Evolutionary conservation across 495 filamentous ascomycete species (phyloP).

Genomic region (Penicillium bialowiezense): DNA sequence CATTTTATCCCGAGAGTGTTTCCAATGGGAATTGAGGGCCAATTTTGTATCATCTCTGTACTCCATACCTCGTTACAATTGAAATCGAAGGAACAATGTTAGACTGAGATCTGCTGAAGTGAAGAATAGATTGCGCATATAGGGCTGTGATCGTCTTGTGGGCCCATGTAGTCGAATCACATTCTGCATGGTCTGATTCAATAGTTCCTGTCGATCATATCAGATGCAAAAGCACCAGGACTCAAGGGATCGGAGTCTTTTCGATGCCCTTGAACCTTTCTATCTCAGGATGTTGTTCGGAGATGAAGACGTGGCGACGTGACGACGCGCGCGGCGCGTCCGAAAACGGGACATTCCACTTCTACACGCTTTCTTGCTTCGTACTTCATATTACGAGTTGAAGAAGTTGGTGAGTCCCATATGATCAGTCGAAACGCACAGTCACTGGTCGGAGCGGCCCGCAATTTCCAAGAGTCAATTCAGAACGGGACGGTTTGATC

Average conservation of each 20-base stretch:
- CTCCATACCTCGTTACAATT: no score
- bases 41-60: no score
- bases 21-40: no score
- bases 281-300: no score
- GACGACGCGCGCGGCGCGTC: background rate
- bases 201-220: constrained; percentile 12
- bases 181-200: background rate
- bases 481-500: constrained; percentile 8
- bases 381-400: background rate
- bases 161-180: background rate
- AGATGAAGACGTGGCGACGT: background rate
- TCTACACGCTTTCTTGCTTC: background rate
- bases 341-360: background rate
- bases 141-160: constrained; percentile 2
- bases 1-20: no score
- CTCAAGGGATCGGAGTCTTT: no score
- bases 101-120: no score
- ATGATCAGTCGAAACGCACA: background rate
- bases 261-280: no score
- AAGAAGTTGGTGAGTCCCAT: background rate
- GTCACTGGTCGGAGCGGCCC: background rate
- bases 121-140: background rate
- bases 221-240: background rate
- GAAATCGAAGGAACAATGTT: background rate
- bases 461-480: constrained; percentile 1